Percentiles rank a stretch among this genome's conserved stretches.
These are phyloP conservation scores for Ustilago tritici DNA, from an alignment of 1,284 basidiomycete species.

Conservation along the genomic window DNA sequence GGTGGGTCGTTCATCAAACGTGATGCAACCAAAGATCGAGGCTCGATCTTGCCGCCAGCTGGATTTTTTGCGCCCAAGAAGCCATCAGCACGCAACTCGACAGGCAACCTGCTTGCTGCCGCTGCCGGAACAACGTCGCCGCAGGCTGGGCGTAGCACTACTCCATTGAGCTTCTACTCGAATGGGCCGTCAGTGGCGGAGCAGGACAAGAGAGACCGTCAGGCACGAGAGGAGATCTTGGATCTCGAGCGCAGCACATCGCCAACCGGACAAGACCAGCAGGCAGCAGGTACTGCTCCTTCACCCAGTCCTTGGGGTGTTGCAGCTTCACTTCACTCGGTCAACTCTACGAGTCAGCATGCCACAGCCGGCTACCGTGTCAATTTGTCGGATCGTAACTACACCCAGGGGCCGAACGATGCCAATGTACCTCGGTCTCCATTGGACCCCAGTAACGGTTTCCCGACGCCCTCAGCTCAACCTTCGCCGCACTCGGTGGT, in stretches of 20 bases:
- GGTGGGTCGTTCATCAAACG: conserved; percentile 37
- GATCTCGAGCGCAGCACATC: conserved; percentile 1
- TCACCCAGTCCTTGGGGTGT: conserved; percentile 36
- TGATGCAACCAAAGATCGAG: conserved; percentile 23
- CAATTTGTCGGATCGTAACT: conserved; percentile 7
- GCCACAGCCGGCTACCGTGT: background rate
- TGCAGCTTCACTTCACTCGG: conserved; percentile 7
- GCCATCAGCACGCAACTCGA: conserved; percentile 31
- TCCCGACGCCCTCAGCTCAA: conserved; percentile 16
- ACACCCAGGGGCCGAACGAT: background rate
- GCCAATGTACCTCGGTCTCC: conserved; percentile 6
- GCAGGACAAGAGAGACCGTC: background rate
- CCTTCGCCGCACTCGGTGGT: conserved; percentile 36
- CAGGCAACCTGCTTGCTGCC: conserved; percentile 22
- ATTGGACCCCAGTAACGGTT: conserved; percentile 20
- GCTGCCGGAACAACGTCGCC: conserved; percentile 1
- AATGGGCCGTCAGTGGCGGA: background rate
- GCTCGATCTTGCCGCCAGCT: conserved; percentile 56
- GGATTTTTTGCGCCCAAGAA: conserved; percentile 58
- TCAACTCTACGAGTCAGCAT: conserved; percentile 10
- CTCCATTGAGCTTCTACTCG: conserved; percentile 34
- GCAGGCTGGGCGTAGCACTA: conserved; percentile 21
- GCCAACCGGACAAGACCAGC: conserved; percentile 9
- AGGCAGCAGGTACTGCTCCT: background rate
- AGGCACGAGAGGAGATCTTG: conserved; percentile 20